Conservation (phyloP, 2,329 filamentous ascomycete genomes). For the Fusarium keratoplasticum region DNA sequence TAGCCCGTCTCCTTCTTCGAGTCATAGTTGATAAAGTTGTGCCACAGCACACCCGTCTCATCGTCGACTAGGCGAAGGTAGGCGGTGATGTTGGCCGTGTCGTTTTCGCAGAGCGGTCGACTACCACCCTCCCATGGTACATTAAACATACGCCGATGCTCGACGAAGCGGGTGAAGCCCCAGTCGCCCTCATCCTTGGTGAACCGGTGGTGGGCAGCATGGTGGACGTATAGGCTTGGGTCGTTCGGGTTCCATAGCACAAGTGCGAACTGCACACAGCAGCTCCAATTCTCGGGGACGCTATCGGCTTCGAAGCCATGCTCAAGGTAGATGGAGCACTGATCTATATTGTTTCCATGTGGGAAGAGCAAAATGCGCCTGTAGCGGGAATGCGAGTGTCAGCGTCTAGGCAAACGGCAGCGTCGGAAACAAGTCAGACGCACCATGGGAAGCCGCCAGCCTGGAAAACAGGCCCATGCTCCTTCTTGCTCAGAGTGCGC, state of each 20-base stretch:
- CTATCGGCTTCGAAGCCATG: constrained; percentile 84
- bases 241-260: constrained; percentile 96
- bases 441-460: constrained; percentile 91
- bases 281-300: constrained; percentile 93
- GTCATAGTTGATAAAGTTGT: constrained; percentile 94
- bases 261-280: constrained; percentile 93
- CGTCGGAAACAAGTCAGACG: constrained; percentile 42
- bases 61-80: constrained; percentile 87
- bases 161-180: constrained; percentile 97
- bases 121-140: constrained; percentile 76
- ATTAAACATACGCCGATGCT: constrained; percentile 86
- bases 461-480: constrained; percentile 89
- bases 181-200: constrained; percentile 97
- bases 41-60: constrained; percentile 89
- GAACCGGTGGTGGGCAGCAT: constrained; percentile 93
- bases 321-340: constrained; percentile 95
- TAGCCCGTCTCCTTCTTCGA: constrained; percentile 99
- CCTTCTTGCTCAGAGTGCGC: constrained; percentile 79
- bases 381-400: constrained; percentile 32
- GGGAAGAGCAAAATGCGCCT: constrained; percentile 97
- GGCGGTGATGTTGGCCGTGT: constrained; percentile 82
- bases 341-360: constrained; percentile 92
- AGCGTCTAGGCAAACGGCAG: constrained; percentile 32
- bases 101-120: constrained; percentile 81
- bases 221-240: constrained; percentile 84